Evolutionary conservation across 208 protist genomes (phyloP).

Genomic region (Acanthamoeba triangularis): DNA sequence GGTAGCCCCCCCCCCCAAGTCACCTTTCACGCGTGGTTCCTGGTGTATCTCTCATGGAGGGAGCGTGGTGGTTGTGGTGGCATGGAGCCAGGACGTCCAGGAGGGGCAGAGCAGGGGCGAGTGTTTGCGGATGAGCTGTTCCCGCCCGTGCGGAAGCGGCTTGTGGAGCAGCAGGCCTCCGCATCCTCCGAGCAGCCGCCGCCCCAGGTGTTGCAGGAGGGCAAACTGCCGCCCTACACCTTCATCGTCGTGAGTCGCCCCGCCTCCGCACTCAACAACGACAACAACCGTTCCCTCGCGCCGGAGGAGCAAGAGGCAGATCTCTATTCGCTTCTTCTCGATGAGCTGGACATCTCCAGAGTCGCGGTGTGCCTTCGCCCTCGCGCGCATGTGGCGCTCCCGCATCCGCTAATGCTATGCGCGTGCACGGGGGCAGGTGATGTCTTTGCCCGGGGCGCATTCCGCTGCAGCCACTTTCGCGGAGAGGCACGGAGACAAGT

Average conservation of each 20-base stretch:
- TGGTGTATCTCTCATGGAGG: background rate
- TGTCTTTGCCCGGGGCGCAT: conserved; percentile 15
- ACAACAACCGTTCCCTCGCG: background rate
- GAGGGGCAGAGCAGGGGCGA: background rate
- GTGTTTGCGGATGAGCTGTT: conserved; percentile 19
- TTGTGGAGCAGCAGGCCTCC: background rate
- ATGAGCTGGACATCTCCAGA: conserved; percentile 1
- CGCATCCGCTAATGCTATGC: background rate
- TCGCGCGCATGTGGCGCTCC: background rate
- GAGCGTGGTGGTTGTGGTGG: background rate
- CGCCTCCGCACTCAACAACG: background rate
- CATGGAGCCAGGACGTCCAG: background rate
- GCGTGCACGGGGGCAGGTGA: background rate
- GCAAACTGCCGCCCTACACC: background rate
- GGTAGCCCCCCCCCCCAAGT: background rate
- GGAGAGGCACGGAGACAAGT: background rate
- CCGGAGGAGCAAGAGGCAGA: background rate
- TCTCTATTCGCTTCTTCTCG: conserved; percentile 34
- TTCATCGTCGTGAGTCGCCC: background rate
- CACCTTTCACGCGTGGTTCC: too few relatives aligned
- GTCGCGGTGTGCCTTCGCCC: background rate
- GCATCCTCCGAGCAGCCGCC: too few relatives aligned
- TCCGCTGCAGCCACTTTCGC: background rate
- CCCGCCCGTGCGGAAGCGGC: background rate
- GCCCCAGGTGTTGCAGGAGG: background rate